A percentile compares a stretch with the other conserved stretches of the same genome.
These are phyloP conservation scores for Pythium phragmitis DNA, from an alignment of 352 stramenopile genomes.

Conservation along the genomic window DNA sequence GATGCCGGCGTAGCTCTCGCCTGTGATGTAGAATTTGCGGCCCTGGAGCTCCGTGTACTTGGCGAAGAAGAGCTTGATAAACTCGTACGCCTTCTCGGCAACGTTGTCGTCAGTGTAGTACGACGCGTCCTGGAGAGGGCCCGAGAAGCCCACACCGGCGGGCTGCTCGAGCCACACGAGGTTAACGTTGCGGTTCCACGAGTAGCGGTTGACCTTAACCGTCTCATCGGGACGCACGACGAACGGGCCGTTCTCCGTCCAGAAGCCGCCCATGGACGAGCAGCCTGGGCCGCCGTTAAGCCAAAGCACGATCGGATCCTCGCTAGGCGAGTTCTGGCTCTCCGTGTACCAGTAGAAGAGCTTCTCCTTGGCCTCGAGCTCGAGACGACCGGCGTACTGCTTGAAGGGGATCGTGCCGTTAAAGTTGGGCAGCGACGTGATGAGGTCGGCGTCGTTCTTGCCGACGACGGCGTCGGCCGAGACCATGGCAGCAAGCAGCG, in stretches of 20 bases:
- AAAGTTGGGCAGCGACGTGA: slow-evolving; percentile 53
- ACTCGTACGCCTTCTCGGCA: slow-evolving; percentile 75
- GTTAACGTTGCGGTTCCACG: slow-evolving; percentile 80
- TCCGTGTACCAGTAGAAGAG: slow-evolving; percentile 87
- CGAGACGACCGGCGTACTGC: slow-evolving; percentile 64
- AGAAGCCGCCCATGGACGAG: slow-evolving; percentile 68
- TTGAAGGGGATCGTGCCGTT: slow-evolving; percentile 49
- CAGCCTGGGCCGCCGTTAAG: slow-evolving; percentile 79
- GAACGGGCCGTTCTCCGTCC: slow-evolving; percentile 77
- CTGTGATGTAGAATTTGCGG: slow-evolving; percentile 82
- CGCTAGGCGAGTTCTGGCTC: slow-evolving; percentile 47
- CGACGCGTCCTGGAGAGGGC: slow-evolving; percentile 46
- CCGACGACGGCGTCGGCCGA: slow-evolving; percentile 11
- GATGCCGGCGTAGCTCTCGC: slow-evolving; percentile 86
- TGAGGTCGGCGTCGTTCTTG: slow-evolving; percentile 48
- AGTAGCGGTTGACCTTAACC: slow-evolving; percentile 66
- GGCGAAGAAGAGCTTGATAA: slow-evolving; percentile 64
- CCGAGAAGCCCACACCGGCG: slow-evolving; percentile 71
- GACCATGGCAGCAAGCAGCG: slow-evolving; percentile 22
- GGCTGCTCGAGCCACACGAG: slow-evolving; percentile 79
- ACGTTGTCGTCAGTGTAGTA: slow-evolving; percentile 86
- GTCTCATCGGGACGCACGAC: slow-evolving; percentile 53
- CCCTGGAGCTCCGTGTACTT: slow-evolving; percentile 71
- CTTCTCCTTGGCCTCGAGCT: slow-evolving; percentile 52
- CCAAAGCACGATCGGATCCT: slow-evolving; percentile 79